Percentiles rank a stretch among this genome's conserved stretches.
Conservation (phyloP, 148 eudicot genomes). For the Chenopodium formosanum region DNA sequence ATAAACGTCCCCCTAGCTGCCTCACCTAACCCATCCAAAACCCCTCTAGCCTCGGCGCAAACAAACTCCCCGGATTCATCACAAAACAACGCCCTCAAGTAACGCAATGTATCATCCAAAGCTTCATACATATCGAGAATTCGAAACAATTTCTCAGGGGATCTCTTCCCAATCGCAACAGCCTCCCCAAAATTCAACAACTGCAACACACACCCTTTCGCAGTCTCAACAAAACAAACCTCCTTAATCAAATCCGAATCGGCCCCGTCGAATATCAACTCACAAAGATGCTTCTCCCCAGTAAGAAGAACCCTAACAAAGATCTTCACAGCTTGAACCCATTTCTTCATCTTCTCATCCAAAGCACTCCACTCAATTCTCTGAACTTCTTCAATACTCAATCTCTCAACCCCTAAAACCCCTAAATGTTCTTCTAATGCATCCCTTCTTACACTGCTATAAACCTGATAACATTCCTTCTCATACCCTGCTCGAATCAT, state of each 20-base stretch:
- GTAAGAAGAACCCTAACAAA: constrained; percentile 54
- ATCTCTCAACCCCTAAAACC: constrained; percentile 61
- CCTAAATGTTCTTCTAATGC: constrained; percentile 67
- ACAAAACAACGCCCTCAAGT: constrained; percentile 52
- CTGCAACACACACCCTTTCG: constrained; percentile 73
- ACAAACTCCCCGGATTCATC: constrained; percentile 65
- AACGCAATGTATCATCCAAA: constrained; percentile 50
- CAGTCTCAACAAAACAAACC: constrained; percentile 74
- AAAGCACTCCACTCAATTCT: constrained; percentile 64
- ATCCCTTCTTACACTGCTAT: constrained; percentile 55
- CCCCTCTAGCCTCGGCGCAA: constrained; percentile 60
- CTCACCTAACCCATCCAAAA: constrained; percentile 64
- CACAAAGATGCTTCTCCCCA: constrained; percentile 71
- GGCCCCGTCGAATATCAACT: constrained; percentile 51
- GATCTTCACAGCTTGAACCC: constrained; percentile 73
- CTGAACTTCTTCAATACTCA: constrained; percentile 87
- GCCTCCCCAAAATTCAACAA: constrained; percentile 87
- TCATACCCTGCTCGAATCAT: constrained; percentile 84
- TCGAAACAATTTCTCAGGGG: constrained; percentile 79
- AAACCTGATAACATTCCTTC: constrained; percentile 89
- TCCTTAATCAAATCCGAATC: constrained; percentile 56
- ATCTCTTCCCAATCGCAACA: constrained; percentile 64
- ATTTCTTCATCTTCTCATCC: constrained; percentile 82
- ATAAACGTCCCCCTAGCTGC: constrained; percentile 73
- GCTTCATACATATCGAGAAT: constrained; percentile 91